Evolutionary conservation across 164 flowering plant genomes (phyloP), one percentile per base, ranked within the genome.

Genomic region (Berberis vulgaris): DNA sequence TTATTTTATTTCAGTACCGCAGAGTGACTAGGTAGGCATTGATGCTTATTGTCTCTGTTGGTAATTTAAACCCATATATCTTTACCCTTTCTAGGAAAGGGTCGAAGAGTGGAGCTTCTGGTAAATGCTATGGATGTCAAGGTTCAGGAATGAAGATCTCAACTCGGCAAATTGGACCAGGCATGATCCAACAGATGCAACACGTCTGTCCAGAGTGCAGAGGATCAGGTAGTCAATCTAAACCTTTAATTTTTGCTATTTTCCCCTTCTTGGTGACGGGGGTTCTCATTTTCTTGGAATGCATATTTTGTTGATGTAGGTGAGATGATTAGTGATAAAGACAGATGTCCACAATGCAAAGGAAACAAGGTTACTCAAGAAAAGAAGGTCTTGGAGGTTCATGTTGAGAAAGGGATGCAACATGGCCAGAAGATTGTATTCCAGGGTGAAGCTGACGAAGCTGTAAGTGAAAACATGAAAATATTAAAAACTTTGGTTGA

Each of bases 121-220:
- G 70, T 43, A 81, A 54, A 66, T 89, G 96, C 65, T 54, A 64
- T 67, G 87, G 96, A 26, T 89, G 96, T 69, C 83, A 82, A 57
- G 92, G 96, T 59, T 7, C 84, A 3, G 96, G 96, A 26, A 77
- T 86, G 84, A 85, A 84, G 68, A 38, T 84, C 43, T 54, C 88
- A 6, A 78, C 67, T 1, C 57, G 91, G 7, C 91, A 81, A 50
- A 68, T 86, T 73, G 91, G 83, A 8, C 79, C 77, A 1, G 79
- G 81, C 61, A 86, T 88, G 95, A 76, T 86, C 63, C 95, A 86
- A 63, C 87, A 84, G 65, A 82, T 85, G 90, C 90, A 84, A 55
- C 86, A 84, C 76, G 73, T 67, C 45, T 87, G 95, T 60, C 68
- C 74, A 43, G 88, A 81, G 13, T 87, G 95, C 69, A 79, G 70